Evolutionary conservation across 257 asterid species (phyloP).

Genomic region (Solanum microdontum): DNA sequence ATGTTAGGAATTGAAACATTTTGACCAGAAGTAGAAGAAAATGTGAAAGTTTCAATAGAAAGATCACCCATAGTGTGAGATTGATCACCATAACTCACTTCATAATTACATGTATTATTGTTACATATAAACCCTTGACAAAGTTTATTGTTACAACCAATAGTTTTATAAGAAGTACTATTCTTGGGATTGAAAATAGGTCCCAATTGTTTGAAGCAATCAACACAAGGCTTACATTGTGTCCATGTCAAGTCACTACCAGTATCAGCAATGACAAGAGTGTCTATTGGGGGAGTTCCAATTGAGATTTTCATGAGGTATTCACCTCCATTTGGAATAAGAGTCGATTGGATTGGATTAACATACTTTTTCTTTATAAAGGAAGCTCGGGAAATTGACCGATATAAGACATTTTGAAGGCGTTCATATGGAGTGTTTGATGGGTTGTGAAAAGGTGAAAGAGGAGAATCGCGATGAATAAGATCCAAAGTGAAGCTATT

Average conservation of each 20-base stretch:
- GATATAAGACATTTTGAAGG: not conserved
- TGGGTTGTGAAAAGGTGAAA: conserved; percentile 19
- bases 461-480: conserved; percentile 15
- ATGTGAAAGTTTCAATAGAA: not conserved
- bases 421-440: conserved; percentile 7
- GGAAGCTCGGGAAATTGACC: conserved; percentile 10
- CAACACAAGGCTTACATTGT: conserved; percentile 14
- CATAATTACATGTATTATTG: conserved; percentile 1
- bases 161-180: conserved; percentile 1
- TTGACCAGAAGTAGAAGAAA: not conserved
- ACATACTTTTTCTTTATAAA: not conserved
- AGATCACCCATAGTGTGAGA: not conserved
- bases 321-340: not conserved
- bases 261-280: conserved; percentile 10
- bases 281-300: conserved; percentile 13
- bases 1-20: not conserved
- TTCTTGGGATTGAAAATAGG: conserved; percentile 6
- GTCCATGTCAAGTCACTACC: conserved; percentile 15
- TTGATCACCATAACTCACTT: not conserved
- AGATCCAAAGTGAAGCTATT: conserved; percentile 17
- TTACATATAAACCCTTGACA: not conserved
- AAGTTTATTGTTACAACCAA: not conserved
- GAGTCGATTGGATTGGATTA: not conserved
- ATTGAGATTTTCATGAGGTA: conserved; percentile 14
- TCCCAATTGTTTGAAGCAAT: not conserved